Base-by-base conservation (phyloP, 176 grass and related monocot species). In the Saccharum officinarum region DNA sequence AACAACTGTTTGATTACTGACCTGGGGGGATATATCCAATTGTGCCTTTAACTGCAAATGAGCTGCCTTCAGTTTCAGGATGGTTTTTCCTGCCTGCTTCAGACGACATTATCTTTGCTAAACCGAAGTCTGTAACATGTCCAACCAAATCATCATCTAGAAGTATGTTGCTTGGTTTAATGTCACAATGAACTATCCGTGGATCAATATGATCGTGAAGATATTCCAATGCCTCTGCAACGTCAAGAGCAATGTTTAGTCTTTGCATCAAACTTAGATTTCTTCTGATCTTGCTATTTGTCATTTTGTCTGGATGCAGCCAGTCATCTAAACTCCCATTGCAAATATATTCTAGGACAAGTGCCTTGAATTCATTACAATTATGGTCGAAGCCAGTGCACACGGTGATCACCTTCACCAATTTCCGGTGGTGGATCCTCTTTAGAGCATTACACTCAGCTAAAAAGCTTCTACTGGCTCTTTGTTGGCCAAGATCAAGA, bases 121-220 rank as follows among this genome's bases (percentile, higher is more conserved):
- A 17, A 17, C 91, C 91, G n/a, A 93, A 93, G 76, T 90, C 88
- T 7, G 70, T 82, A 18, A 93, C 76, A 42, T 75, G 88, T 37
- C 85, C 91, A 66, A 36, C 70, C 77, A 93, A 73, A 26, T 90
- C 69, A 82, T 90, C 85, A 73, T 82, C 88, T 22, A 93, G 91
- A 81, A 90, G 87, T 61, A 92, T 79, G 11, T 92, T 92, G 78
- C 87, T 87, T 36, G 87, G 88, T 78, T 93, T 93, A 23, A 90
- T 86, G 75, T 93, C 91, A 85, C 91, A 86, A 31, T 93, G 87
- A 74, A 90, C 80, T 34, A 93, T 81, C 20, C 87, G 55, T 23
- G 84, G 79, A 17, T 72, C 15, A 71, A 81, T 42, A 25, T 73
- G 45, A 39, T 50, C 22, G 7, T 85, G 83, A 78, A 78, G 83